Evolutionary conservation across 2,329 filamentous ascomycete genomes (phyloP).

Genomic region (Fusarium dlaminii): DNA sequence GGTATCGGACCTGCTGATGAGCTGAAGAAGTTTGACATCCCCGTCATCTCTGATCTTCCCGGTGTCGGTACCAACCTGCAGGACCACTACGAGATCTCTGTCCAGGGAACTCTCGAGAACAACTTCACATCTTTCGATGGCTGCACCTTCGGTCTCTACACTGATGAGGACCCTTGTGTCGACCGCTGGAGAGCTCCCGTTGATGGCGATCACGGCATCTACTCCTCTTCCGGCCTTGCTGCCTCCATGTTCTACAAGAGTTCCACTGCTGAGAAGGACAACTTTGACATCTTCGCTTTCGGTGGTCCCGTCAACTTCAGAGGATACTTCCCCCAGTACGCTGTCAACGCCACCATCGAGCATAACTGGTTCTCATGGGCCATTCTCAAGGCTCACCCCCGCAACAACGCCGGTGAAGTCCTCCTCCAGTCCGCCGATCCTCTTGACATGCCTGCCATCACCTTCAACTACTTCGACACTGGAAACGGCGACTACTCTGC

Average conservation of each 20-base stretch:
- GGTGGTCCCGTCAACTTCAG: slow-evolving; percentile 64
- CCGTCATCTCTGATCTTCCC: slow-evolving; percentile 56
- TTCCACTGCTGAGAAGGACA: slow-evolving; percentile 47
- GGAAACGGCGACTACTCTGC: slow-evolving; percentile 57
- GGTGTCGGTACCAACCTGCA: slow-evolving; percentile 69
- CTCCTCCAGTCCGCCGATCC: slow-evolving; percentile 69
- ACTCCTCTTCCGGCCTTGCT: slow-evolving; percentile 61
- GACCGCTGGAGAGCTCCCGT: slow-evolving; percentile 46
- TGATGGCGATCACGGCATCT: slow-evolving; percentile 44
- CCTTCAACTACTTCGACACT: slow-evolving; percentile 68
- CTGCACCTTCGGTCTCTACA: slow-evolving; percentile 46
- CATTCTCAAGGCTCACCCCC: slow-evolving; percentile 68
- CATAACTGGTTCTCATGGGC: slow-evolving; percentile 54
- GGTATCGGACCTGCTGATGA: slow-evolving; percentile 57
- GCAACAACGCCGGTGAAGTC: slow-evolving; percentile 70
- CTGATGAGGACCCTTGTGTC: slow-evolving; percentile 50
- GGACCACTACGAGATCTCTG: slow-evolving; percentile 58
- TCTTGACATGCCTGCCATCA: slow-evolving; percentile 69
- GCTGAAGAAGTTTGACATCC: slow-evolving; percentile 56
- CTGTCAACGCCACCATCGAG: slow-evolving; percentile 54
- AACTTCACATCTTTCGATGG: slow-evolving; percentile 44
- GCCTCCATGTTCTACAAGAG: slow-evolving; percentile 55
- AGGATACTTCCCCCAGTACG: slow-evolving; percentile 66
- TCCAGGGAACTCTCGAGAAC: slow-evolving; percentile 43
- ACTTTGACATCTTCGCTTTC: slow-evolving; percentile 63